phyloP scores from a whole-genome alignment of 345 rosid genomes.

The Zanthoxylum bungeanum region DNA sequence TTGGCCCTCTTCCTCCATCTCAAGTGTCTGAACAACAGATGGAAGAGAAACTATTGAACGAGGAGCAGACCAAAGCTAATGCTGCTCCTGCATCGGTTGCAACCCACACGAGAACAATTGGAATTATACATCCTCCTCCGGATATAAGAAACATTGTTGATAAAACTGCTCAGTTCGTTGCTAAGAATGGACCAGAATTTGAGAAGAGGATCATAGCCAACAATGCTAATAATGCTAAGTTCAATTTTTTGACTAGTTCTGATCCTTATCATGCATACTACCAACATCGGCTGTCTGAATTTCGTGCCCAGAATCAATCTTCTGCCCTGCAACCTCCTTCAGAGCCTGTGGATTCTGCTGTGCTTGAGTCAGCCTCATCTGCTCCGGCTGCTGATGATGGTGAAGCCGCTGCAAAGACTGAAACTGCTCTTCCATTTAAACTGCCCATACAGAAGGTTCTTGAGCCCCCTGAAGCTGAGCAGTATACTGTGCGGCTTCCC shows the following conservation, averaged over 20 bases:
- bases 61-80: conserved; percentile 29
- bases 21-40: conserved; percentile 35
- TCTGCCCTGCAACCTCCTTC: conserved; percentile 35
- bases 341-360: conserved; percentile 33
- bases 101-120: conserved; percentile 60
- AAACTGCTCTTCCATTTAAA: conserved; percentile 43
- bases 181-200: conserved; percentile 64
- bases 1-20: conserved; percentile 35
- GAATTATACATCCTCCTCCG: conserved; percentile 64
- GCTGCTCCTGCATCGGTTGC: conserved; percentile 40
- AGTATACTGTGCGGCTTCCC: conserved; percentile 55
- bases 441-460: conserved; percentile 40
- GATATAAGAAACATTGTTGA: conserved; percentile 61
- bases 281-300: conserved; percentile 52
- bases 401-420: conserved; percentile 28
- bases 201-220: conserved; percentile 55
- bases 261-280: conserved; percentile 66
- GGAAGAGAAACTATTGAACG: conserved; percentile 25
- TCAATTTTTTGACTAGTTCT: conserved; percentile 46
- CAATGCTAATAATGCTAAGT: conserved; percentile 59
- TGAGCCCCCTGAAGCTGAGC: conserved; percentile 59
- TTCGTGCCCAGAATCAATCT: conserved; percentile 49
- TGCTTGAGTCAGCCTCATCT: conserved; percentile 23
- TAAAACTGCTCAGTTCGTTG: conserved; percentile 56
- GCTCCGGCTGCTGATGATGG: conserved; percentile 20